These are phyloP conservation scores for Suillus brevipes DNA, from an alignment of 768 basidiomycete genomes.

Conservation along the genomic window DNA sequence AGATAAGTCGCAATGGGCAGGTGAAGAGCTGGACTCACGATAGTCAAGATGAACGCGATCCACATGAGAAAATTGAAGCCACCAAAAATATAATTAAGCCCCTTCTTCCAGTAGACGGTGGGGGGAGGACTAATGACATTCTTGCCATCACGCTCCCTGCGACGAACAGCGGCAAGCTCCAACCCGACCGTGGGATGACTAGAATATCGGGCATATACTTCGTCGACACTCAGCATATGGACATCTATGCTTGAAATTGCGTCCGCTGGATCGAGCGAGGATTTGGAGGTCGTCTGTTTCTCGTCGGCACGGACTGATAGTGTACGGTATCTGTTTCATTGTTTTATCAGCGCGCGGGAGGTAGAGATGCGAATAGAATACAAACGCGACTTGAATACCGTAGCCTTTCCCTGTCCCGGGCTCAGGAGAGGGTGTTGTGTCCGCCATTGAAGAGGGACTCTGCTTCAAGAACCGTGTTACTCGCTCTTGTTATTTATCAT, in stretches of 20 bases:
- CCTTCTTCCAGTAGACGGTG: conserved; percentile 42
- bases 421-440: not conserved
- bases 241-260: conserved; percentile 43
- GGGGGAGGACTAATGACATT: conserved; percentile 54
- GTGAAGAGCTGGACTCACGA: conserved; percentile 53
- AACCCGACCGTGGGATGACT: conserved; percentile 49
- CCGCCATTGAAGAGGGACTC: not conserved
- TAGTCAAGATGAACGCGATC: conserved; percentile 1
- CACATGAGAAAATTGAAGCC: conserved; percentile 14
- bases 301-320: conserved; percentile 37
- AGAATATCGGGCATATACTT: conserved; percentile 44
- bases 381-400: conserved; percentile 7
- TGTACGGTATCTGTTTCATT: conserved; percentile 32
- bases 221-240: conserved; percentile 39
- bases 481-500: not conserved
- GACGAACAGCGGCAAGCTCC: conserved; percentile 49
- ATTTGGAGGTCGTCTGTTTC: not conserved
- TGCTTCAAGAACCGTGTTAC: too few relatives aligned
- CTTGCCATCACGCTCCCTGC: conserved; percentile 45
- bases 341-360: not conserved
- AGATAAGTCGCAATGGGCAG: conserved; percentile 37
- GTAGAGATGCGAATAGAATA: not conserved
- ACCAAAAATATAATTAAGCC: conserved; percentile 53
- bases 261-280: conserved; percentile 25
- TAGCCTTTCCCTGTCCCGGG: not conserved